A percentile compares a stretch with the other conserved stretches of the same genome.
Conservation (phyloP, 306 rosid species). For the Cyamopsis tetragonoloba region DNA sequence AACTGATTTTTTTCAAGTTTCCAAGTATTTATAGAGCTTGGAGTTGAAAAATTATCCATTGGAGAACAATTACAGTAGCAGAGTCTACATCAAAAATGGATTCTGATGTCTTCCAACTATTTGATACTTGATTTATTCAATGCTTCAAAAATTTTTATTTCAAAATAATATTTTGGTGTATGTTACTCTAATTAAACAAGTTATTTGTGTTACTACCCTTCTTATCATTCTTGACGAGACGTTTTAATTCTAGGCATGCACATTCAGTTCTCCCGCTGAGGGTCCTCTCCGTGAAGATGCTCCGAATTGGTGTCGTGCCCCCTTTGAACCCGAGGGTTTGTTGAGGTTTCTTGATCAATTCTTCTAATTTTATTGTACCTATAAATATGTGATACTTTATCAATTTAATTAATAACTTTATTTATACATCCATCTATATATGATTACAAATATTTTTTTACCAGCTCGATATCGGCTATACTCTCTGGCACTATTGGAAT, state of each 20-base stretch:
- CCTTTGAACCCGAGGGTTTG: constrained; percentile 88
- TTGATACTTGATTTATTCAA: not conserved
- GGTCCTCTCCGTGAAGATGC: constrained; percentile 57
- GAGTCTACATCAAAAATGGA: no score
- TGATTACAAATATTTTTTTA: not conserved
- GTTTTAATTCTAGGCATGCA: constrained; percentile 54
- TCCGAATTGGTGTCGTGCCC: constrained; percentile 76
- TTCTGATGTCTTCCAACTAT: no score
- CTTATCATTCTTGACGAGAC: not conserved
- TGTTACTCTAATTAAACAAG: not conserved
- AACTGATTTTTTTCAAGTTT: no score
- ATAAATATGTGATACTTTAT: not conserved
- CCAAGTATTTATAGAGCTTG: no score
- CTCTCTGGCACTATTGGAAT: constrained; percentile 77
- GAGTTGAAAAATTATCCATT: no score
- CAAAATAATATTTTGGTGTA: not conserved
- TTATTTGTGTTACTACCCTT: not conserved
- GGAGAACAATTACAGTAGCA: no score
- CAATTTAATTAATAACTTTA: not conserved
- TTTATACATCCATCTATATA: not conserved
- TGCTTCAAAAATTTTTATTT: not conserved
- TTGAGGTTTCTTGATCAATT: constrained; percentile 41
- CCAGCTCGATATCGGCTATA: constrained; percentile 71
- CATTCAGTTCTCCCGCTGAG: constrained; percentile 39
- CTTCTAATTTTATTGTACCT: not conserved